Evolutionary conservation across 352 stramenopile species (phyloP).

Genomic region (Halophytophthora polymorphica): DNA sequence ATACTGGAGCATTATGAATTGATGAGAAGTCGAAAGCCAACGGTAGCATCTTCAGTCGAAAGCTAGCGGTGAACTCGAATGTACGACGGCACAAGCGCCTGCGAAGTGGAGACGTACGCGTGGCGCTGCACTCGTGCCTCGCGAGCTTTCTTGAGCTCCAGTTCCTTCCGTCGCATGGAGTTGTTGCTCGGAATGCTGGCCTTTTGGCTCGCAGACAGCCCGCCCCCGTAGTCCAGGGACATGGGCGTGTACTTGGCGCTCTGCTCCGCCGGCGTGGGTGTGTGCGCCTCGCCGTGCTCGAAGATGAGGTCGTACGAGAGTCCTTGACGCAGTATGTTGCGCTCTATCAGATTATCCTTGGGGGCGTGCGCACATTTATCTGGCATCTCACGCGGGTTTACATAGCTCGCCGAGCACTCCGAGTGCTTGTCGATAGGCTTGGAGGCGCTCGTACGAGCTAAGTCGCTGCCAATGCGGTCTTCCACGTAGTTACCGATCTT

Average conservation of each 20-base stretch:
- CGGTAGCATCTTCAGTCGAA: neutral
- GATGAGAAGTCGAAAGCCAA: no score
- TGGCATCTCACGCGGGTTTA: conserved; percentile 48
- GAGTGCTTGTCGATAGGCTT: conserved; percentile 43
- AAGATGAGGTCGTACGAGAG: conserved; percentile 76
- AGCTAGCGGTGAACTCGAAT: conserved; percentile 13
- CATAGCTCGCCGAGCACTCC: conserved; percentile 52
- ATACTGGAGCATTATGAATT: no score
- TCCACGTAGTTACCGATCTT: conserved; percentile 86
- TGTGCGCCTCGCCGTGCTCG: conserved; percentile 53
- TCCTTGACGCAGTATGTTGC: conserved; percentile 48
- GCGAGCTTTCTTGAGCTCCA: conserved; percentile 39
- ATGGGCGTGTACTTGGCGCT: conserved; percentile 50
- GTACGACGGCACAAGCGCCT: conserved; percentile 41
- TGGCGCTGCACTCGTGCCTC: conserved; percentile 38
- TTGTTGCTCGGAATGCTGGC: conserved; percentile 27
- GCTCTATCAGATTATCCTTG: conserved; percentile 45
- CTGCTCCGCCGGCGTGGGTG: conserved; percentile 40
- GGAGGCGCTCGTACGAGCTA: conserved; percentile 35
- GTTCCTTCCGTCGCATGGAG: conserved; percentile 24
- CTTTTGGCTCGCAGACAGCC: conserved; percentile 24
- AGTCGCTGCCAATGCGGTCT: conserved; percentile 56
- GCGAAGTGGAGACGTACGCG: conserved; percentile 55
- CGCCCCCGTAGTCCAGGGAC: conserved; percentile 48
- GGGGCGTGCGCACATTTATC: conserved; percentile 51